Percentiles rank a stretch among this genome's conserved stretches.
These are phyloP conservation scores for Hypoxylon fuscum DNA, from an alignment of 495 filamentous ascomycete genomes.

Conservation along the genomic window DNA sequence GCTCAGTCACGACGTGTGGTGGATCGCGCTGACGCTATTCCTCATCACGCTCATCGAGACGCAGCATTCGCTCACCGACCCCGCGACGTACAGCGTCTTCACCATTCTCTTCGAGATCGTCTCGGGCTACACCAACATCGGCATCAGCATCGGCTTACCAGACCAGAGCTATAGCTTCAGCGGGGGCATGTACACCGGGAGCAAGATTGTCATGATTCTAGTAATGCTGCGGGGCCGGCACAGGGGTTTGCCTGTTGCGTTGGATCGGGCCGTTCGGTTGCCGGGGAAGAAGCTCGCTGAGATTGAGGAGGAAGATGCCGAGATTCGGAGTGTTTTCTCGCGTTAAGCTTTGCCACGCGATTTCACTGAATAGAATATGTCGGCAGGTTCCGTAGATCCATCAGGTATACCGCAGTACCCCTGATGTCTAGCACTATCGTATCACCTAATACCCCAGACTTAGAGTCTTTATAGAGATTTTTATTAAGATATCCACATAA, in stretches of 20 bases:
- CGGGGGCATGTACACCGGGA: constrained; percentile 73
- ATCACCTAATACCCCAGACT: too few relatives aligned
- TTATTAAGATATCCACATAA: too few relatives aligned
- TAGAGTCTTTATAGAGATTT: too few relatives aligned
- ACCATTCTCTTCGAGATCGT: constrained; percentile 88
- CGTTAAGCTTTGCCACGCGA: neutral
- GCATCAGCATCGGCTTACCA: constrained; percentile 77
- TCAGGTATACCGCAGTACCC: too few relatives aligned
- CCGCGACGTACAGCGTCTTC: constrained; percentile 77
- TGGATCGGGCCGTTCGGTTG: constrained; percentile 79
- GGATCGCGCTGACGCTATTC: constrained; percentile 74
- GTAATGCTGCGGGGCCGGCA: constrained; percentile 83
- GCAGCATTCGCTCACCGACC: constrained; percentile 67
- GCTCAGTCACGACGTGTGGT: constrained; percentile 87
- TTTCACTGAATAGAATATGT: too few relatives aligned
- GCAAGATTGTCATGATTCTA: constrained; percentile 79
- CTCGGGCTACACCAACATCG: constrained; percentile 82
- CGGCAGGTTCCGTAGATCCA: too few relatives aligned
- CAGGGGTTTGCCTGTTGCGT: constrained; percentile 79
- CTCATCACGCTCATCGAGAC: constrained; percentile 80
- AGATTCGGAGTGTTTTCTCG: constrained; percentile 47
- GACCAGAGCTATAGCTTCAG: constrained; percentile 74
- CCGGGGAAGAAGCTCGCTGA: constrained; percentile 64
- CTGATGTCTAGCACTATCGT: too few relatives aligned
- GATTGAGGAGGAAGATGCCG: constrained; percentile 53